Evolutionary conservation across 2,329 filamentous ascomycete species (phyloP).

Genomic region (Hypoxylon sp.): DNA sequence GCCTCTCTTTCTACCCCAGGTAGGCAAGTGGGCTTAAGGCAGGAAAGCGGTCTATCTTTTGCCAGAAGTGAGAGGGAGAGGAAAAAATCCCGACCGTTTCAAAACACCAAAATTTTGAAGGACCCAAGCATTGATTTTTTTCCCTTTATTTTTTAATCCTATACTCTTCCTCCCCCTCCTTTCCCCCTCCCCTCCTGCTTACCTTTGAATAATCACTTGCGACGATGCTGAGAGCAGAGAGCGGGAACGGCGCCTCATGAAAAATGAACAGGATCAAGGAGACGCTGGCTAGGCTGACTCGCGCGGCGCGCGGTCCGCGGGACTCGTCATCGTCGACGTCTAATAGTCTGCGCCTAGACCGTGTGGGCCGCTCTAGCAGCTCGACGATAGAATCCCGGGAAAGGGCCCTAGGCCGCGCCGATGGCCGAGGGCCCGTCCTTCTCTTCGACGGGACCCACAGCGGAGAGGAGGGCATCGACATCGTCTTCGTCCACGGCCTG

Average conservation of each 20-base stretch:
- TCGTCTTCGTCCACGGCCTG: constrained; percentile 44
- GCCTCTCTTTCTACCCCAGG: not conserved
- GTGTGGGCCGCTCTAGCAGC: constrained; percentile 41
- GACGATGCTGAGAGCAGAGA: constrained; percentile 27
- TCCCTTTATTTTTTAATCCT: not conserved
- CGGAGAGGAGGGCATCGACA: constrained; percentile 41
- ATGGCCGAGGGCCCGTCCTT: constrained; percentile 41
- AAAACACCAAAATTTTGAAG: constrained; percentile 20
- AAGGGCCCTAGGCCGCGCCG: constrained; percentile 35
- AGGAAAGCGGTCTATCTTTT: not conserved
- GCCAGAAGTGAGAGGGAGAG: not conserved
- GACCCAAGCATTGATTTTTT: not conserved
- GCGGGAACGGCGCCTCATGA: constrained; percentile 30
- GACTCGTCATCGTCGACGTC: constrained; percentile 30
- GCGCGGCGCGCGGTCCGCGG: constrained; percentile 39
- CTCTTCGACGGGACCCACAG: constrained; percentile 37
- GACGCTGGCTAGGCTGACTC: constrained; percentile 43
- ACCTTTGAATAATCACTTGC: not conserved
- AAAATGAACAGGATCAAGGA: constrained; percentile 46
- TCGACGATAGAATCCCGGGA: constrained; percentile 42
- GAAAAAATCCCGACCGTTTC: constrained; percentile 21
- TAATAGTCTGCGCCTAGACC: constrained; percentile 39
- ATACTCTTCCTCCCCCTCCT: not conserved
- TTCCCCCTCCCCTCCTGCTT: not conserved
- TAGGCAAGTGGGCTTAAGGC: not conserved